Percentiles rank a stretch among this genome's conserved stretches.
phyloP scores from a whole-genome alignment of 768 basidiomycete genomes.

The Galerina marginata region DNA sequence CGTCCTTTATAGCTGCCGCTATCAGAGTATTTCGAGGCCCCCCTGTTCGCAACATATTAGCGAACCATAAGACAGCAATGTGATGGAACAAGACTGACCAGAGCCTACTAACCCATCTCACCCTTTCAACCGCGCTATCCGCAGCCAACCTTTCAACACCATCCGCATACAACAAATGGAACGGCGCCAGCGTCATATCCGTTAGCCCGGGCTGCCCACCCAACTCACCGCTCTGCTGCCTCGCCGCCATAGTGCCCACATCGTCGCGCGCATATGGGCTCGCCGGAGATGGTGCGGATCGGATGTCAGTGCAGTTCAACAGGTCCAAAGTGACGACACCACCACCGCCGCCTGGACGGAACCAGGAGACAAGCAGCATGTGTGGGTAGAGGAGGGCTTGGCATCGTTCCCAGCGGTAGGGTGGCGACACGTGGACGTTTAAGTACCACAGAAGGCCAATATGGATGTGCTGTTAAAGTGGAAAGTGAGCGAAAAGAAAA shows the following conservation, averaged over 20 bases:
- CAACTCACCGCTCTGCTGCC: slow-evolving; percentile 55
- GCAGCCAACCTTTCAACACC: slow-evolving; percentile 88
- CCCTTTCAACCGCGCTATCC: slow-evolving; percentile 85
- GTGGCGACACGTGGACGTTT: slow-evolving; percentile 82
- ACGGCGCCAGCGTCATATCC: slow-evolving; percentile 85
- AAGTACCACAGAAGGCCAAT: slow-evolving; percentile 89
- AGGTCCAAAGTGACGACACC: slow-evolving; percentile 87
- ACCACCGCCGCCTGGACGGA: slow-evolving; percentile 82
- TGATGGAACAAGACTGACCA: slow-evolving; percentile 58
- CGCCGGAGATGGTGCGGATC: slow-evolving; percentile 78
- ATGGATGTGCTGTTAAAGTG: slow-evolving; percentile 69
- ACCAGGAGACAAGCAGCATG: slow-evolving; percentile 85
- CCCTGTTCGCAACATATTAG: slow-evolving; percentile 51
- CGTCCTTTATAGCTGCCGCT: no score
- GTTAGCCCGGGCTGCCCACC: slow-evolving; percentile 53
- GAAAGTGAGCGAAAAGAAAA: slow-evolving; percentile 3
- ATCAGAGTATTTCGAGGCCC: slow-evolving; percentile 48
- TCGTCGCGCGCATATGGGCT: slow-evolving; percentile 84
- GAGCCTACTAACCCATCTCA: slow-evolving; percentile 90
- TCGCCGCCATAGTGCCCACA: slow-evolving; percentile 83
- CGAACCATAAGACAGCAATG: neutral
- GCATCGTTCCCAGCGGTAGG: slow-evolving; percentile 79
- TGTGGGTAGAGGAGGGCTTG: slow-evolving; percentile 80
- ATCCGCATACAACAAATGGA: slow-evolving; percentile 89
- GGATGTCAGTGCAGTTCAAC: slow-evolving; percentile 83